Evolutionary conservation across 345 rosid species (phyloP), one percentile per base, ranked within the genome.

Genomic region (Acer campestre): DNA sequence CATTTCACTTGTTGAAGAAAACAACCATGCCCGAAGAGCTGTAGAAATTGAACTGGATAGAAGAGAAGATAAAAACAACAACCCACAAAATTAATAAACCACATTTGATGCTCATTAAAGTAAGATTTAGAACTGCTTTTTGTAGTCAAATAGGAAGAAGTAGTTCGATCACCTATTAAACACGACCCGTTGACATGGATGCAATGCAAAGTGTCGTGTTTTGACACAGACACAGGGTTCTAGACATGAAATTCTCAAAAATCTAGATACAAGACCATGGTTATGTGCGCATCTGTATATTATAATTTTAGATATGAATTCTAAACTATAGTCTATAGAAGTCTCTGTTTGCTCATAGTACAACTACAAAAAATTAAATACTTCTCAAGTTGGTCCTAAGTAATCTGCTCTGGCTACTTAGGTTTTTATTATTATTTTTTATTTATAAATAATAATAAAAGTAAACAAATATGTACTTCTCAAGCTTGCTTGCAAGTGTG

Each of bases 1-100:
- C 82, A 89, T 85, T 80, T 90, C 93, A 62, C 93, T 90, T 20
- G 89, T 86, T 9, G 91, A 85, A 46, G 83, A 79, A 84, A 90
- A 90, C 22, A 90, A 75, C 93, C 93, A 90, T 2, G 90, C 72
- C 40, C 91, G 89, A 70, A 90, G 68, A 62, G 90, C 89, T 2
- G 93, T 84, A 82, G 89, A 88, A 46, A 86, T 4, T n/a, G 93
- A 88, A 66, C 91, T 90, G 79, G 40, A 75, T 46, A 72, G 58
- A 9, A 22, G 68, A 20, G 63, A 48, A 35, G 38, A 35, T 4
- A 35, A 35, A 35, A 35, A 70, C 67, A 8, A 35, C 35, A 3
- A 67, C 14, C 14, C 1, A 73, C 11, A 31, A 58, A 7, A 23
- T 55, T 10, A 49, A 31, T 27, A 17, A 67, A 11, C 22, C 42